These are phyloP conservation scores for Stentor coeruleus DNA, from an alignment of 73 alveolate species.

Conservation along the genomic window DNA sequence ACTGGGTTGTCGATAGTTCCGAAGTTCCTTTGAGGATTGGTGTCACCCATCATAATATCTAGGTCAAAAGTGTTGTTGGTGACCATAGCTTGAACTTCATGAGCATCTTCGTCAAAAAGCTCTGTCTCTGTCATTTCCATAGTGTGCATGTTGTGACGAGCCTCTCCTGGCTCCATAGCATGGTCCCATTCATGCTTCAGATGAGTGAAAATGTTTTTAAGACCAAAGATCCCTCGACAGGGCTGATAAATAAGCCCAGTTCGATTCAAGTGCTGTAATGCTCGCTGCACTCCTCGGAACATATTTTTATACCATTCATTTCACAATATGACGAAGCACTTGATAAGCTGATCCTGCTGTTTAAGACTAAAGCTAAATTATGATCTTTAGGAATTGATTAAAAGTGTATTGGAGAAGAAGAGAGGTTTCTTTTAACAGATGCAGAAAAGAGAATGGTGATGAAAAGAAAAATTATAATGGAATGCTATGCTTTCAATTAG, in stretches of 20 bases:
- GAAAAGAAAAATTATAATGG: no score
- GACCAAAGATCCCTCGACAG: not conserved
- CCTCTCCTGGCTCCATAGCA: slow-evolving; percentile 27
- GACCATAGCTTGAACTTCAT: slow-evolving; percentile 49
- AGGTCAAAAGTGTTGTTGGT: slow-evolving; percentile 51
- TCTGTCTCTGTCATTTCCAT: slow-evolving; percentile 35
- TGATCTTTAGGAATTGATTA: no score
- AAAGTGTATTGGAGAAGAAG: no score
- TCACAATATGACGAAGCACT: no score
- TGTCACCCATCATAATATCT: slow-evolving; percentile 40
- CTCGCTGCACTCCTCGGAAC: not conserved
- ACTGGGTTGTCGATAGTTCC: slow-evolving; percentile 92
- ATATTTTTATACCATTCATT: not conserved
- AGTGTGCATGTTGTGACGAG: slow-evolving; percentile 16
- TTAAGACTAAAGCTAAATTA: no score
- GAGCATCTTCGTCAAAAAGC: slow-evolving; percentile 57
- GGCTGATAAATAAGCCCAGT: not conserved
- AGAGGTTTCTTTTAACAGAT: no score
- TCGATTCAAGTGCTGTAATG: not conserved
- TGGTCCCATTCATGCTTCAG: slow-evolving; percentile 19
- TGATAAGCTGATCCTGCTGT: no score
- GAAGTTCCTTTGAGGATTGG: slow-evolving; percentile 50
- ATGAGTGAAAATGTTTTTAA: not conserved
- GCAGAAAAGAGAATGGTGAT: no score
- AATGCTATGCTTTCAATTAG: no score